Conservation (phyloP, 352 stramenopile species). For the Globisporangium echinulatum region DNA sequence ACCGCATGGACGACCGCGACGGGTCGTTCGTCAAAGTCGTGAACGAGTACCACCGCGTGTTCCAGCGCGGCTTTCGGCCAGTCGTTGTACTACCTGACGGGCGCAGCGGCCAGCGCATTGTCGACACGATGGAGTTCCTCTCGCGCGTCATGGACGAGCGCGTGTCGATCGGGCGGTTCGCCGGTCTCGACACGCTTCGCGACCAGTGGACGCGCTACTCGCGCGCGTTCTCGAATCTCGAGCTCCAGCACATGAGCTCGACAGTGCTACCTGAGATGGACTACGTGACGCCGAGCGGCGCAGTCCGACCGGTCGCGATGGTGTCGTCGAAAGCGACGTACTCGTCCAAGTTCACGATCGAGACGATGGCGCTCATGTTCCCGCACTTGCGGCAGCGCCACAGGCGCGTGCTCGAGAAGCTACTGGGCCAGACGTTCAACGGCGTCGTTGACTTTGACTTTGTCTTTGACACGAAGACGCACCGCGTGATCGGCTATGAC, state of each 20-base stretch:
- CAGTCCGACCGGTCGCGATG: slow-evolving; percentile 14
- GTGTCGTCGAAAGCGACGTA: slow-evolving; percentile 37
- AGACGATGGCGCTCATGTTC: slow-evolving; percentile 50
- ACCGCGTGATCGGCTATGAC: slow-evolving; percentile 34
- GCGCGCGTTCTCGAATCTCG: slow-evolving; percentile 24
- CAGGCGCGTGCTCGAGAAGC: slow-evolving; percentile 16
- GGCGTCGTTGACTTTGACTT: slow-evolving; percentile 33
- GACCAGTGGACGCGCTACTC: slow-evolving; percentile 51
- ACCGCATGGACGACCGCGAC: slow-evolving; percentile 32
- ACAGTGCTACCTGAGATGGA: slow-evolving; percentile 19
- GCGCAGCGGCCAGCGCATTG: background rate
- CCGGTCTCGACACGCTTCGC: slow-evolving; percentile 36
- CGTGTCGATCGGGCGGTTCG: slow-evolving; percentile 32
- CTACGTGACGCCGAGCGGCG: slow-evolving; percentile 11
- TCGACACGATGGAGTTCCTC: slow-evolving; percentile 33
- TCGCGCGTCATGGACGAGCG: slow-evolving; percentile 39
- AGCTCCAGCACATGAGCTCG: slow-evolving; percentile 30
- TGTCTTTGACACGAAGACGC: slow-evolving; percentile 31
- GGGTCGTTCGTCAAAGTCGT: slow-evolving; percentile 42
- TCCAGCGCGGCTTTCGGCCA: slow-evolving; percentile 39
- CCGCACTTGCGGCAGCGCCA: slow-evolving; percentile 29
- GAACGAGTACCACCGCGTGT: slow-evolving; percentile 52
- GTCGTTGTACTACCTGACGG: background rate
- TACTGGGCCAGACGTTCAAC: slow-evolving; percentile 26
- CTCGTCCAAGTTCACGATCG: slow-evolving; percentile 28